These are phyloP conservation scores for Colletotrichum sp. DNA, from an alignment of 2,329 filamentous ascomycete genomes.

Conservation along the genomic window DNA sequence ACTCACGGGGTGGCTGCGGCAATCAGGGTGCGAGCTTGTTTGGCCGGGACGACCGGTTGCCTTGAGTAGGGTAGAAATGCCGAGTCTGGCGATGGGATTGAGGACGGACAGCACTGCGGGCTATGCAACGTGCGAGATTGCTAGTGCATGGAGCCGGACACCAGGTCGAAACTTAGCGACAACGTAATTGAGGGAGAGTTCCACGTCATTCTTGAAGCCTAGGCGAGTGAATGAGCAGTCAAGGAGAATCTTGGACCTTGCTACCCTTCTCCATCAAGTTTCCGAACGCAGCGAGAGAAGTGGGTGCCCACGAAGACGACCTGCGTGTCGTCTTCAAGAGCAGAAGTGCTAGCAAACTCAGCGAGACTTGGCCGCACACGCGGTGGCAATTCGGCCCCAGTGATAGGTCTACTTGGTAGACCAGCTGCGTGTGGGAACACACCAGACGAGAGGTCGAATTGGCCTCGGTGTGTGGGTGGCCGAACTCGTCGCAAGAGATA, in stretches of 20 bases:
- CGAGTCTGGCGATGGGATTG: neutral
- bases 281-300: neutral
- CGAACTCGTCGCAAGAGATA: neutral
- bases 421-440: neutral
- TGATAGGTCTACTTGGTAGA: neutral
- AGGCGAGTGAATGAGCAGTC: neutral
- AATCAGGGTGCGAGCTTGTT: neutral
- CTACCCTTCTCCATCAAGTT: neutral
- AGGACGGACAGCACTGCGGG: neutral
- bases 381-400: neutral
- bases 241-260: neutral
- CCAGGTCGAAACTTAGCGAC: neutral
- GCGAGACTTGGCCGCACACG: neutral
- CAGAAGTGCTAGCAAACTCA: neutral
- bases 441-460: neutral
- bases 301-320: neutral
- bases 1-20: neutral
- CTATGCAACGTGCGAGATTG: neutral
- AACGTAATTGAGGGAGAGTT: neutral
- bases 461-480: neutral
- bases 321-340: neutral
- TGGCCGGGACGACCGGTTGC: neutral
- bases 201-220: neutral
- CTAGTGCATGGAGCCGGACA: neutral
- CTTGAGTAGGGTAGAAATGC: neutral